Percentiles rank a stretch among this genome's conserved stretches.
Conservation (phyloP, 805 yeast genomes). For the Starmera pachycereana region DNA sequence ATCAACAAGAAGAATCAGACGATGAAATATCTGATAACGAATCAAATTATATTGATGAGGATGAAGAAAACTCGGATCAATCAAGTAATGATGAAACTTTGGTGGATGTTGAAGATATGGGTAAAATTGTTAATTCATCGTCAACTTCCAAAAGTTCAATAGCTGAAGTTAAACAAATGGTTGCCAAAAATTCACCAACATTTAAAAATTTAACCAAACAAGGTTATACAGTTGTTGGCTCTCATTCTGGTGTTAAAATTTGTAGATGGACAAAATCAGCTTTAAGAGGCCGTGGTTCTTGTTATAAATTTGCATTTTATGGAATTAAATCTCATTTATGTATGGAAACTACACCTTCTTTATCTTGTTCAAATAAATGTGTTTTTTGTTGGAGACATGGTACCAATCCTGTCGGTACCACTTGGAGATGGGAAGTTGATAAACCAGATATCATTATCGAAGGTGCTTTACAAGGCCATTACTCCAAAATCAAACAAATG, state of each 20-base stretch:
- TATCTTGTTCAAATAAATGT: constrained; percentile 91
- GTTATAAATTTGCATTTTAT: constrained; percentile 86
- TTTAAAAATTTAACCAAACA: constrained; percentile 82
- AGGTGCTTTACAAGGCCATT: constrained; percentile 85
- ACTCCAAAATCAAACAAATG: constrained; percentile 86
- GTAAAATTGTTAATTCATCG: constrained; percentile 27
- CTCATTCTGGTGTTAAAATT: constrained; percentile 90
- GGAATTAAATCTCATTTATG: constrained; percentile 87
- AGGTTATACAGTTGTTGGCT: constrained; percentile 87
- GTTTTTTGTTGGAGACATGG: constrained; percentile 98
- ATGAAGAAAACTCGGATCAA: constrained; percentile 12
- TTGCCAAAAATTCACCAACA: constrained; percentile 81
- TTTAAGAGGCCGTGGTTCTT: constrained; percentile 85
- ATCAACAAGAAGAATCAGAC: constrained; percentile 48
- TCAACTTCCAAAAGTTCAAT: constrained; percentile 4
- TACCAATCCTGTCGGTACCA: constrained; percentile 91
- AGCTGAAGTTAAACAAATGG: constrained; percentile 61
- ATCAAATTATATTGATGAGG: constrained; percentile 19
- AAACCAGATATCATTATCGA: constrained; percentile 74
- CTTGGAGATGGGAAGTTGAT: constrained; percentile 95
- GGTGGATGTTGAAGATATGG: constrained; percentile 88
- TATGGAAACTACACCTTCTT: constrained; percentile 92
- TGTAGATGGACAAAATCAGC: constrained; percentile 97
- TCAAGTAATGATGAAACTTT: constrained; percentile 27
- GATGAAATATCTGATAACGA: constrained; percentile 31